Conservation (phyloP, 2,329 filamentous ascomycete genomes). For the Pseudogymnoascus sp. region DNA sequence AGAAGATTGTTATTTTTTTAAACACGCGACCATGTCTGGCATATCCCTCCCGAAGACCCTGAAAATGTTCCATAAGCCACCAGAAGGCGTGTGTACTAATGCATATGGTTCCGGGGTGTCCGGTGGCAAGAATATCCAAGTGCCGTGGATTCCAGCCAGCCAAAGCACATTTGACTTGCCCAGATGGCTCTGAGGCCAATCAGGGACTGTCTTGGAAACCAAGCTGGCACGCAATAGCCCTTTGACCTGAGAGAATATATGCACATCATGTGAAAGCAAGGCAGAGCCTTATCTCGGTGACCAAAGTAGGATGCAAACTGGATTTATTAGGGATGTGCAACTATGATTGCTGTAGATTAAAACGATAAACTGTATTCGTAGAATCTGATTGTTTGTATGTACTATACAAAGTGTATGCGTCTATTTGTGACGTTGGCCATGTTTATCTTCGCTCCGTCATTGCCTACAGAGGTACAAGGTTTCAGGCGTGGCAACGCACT, state of each 20-base stretch:
- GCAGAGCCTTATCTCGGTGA: conserved; percentile 2
- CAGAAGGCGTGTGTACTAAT: background rate
- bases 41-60: background rate
- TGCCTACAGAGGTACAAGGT: conserved; percentile 4
- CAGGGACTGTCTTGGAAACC: background rate
- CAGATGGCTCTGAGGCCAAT: background rate
- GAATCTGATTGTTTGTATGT: background rate
- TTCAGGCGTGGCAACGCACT: background rate
- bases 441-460: background rate
- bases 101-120: background rate
- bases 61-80: background rate
- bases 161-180: background rate
- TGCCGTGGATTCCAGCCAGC: background rate
- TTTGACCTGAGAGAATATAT: background rate
- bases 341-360: background rate
- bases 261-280: background rate
- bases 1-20: background rate
- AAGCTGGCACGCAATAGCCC: conserved; percentile 1
- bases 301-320: background rate
- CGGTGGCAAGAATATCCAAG: background rate
- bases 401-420: background rate
- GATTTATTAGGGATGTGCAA: background rate
- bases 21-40: conserved; percentile 8
- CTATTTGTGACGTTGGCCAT: conserved; percentile 4
- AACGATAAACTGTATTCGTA: background rate